phyloP scores from a whole-genome alignment of 306 rosid genomes.

The Cicer cuneatum region DNA sequence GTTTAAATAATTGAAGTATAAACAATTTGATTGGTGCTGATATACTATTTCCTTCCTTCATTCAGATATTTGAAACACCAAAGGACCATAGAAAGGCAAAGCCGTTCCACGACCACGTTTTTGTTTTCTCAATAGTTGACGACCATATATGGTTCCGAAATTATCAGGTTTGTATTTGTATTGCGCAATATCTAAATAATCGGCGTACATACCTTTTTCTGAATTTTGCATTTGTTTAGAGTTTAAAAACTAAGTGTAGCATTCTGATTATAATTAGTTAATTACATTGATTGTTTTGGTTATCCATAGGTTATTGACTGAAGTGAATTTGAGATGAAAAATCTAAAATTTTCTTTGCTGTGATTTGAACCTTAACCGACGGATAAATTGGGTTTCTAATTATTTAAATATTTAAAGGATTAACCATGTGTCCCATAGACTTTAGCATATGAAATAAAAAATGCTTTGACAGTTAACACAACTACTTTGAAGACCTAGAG shows the following conservation, averaged over 20 bases:
- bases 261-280: too few relatives aligned
- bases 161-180: conserved; percentile 78
- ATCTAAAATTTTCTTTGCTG: too few relatives aligned
- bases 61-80: conserved; percentile 87
- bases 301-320: too few relatives aligned
- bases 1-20: neutral
- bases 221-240: neutral
- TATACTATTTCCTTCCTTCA: conserved; percentile 7
- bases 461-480: too few relatives aligned
- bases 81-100: conserved; percentile 84
- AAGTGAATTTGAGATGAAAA: too few relatives aligned
- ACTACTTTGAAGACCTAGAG: too few relatives aligned
- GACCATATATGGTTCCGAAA: conserved; percentile 98
- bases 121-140: conserved; percentile 94
- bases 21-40: conserved; percentile 33
- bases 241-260: neutral
- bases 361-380: too few relatives aligned
- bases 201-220: neutral
- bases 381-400: too few relatives aligned
- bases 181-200: conserved; percentile 35
- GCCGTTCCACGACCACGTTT: conserved; percentile 94
- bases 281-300: too few relatives aligned
- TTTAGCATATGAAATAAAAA: too few relatives aligned
- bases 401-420: too few relatives aligned
- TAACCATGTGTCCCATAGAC: too few relatives aligned